Percentiles rank a stretch among this genome's conserved stretches.
Evolutionary conservation across 2,329 filamentous ascomycete species (phyloP).

Genomic region (Calcarisporium arbuscula): DNA sequence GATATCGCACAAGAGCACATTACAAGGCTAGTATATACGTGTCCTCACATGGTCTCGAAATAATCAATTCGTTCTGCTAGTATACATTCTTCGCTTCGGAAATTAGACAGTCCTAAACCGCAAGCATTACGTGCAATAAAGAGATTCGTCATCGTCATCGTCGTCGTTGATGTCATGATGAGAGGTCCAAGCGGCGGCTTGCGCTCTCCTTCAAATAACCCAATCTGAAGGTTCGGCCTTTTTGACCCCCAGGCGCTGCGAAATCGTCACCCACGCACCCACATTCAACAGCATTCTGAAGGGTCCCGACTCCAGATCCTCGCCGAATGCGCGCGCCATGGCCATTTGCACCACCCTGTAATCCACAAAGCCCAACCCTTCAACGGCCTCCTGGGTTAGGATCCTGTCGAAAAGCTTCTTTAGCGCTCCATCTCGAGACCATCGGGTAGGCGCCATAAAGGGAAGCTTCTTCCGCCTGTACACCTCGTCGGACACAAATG

Average conservation of each 20-base stretch:
- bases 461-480: conserved; percentile 44
- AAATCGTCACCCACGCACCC: conserved; percentile 38
- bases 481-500: conserved; percentile 45
- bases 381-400: conserved; percentile 28
- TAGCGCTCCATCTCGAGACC: conserved; percentile 34
- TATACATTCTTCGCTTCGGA: no score
- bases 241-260: conserved; percentile 34
- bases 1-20: no score
- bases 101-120: no score
- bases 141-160: no score
- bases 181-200: no score
- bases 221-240: conserved; percentile 20
- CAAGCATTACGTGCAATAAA: no score
- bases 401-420: conserved; percentile 25
- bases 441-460: conserved; percentile 39
- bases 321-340: conserved; percentile 31
- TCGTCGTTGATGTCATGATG: no score
- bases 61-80: no score
- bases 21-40: no score
- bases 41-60: no score
- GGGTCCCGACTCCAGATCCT: conserved; percentile 22
- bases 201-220: no score
- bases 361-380: conserved; percentile 33
- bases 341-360: conserved; percentile 26
- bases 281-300: conserved; percentile 32